phyloP scores from a whole-genome alignment of 192 early-diverging fungal species.

The Phlyctochytrium bullatum region DNA sequence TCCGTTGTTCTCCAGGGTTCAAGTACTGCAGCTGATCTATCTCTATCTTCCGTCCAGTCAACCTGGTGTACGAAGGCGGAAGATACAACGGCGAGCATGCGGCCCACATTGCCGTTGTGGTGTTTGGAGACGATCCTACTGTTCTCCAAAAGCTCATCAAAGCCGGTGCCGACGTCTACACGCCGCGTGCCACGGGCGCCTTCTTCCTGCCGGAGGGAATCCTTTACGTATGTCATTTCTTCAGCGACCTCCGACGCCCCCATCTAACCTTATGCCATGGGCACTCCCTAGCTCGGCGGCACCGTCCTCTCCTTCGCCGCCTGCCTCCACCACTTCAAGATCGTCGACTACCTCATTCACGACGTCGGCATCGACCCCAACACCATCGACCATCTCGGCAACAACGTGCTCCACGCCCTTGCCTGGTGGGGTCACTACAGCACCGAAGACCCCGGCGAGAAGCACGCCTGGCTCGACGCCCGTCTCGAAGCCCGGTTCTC shows the following conservation, averaged over 20 bases:
- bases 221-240: conserved; percentile 17
- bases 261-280: no score
- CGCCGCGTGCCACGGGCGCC: conserved; percentile 10
- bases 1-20: no score
- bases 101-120: conserved; percentile 12
- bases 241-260: no score
- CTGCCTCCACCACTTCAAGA: conserved; percentile 15
- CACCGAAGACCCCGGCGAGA: neutral
- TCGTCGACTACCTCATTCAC: conserved; percentile 27
- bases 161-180: conserved; percentile 13
- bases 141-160: conserved; percentile 11
- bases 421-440: conserved; percentile 21
- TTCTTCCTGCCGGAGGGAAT: conserved; percentile 12
- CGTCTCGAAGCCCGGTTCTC: no score
- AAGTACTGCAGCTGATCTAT: no score
- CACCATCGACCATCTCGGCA: conserved; percentile 25
- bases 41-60: neutral
- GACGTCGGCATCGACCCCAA: conserved; percentile 12
- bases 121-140: conserved; percentile 12
- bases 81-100: conserved; percentile 22
- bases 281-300: conserved; percentile 19
- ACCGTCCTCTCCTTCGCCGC: conserved; percentile 25
- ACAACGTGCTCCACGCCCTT: conserved; percentile 33
- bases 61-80: conserved; percentile 21
- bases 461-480: no score